Evolutionary conservation across 176 grass and related monocot species (phyloP).

Genomic region (Secale cereale): DNA sequence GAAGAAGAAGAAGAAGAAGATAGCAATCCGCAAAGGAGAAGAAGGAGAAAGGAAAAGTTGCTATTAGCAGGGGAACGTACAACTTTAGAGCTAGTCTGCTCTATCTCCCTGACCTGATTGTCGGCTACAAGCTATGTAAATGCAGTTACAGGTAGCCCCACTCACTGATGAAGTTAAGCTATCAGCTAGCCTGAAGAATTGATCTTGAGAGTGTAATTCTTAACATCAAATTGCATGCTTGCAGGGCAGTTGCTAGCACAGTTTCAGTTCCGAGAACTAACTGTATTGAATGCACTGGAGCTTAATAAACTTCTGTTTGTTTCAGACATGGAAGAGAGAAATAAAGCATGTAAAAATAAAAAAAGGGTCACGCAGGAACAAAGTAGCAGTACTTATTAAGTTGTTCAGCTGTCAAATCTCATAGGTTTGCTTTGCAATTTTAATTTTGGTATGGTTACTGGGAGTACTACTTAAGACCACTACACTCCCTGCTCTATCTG

Average conservation of each 20-base stretch:
- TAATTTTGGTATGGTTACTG: neutral
- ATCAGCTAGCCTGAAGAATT: neutral
- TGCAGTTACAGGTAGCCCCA: neutral
- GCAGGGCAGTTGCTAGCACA: neutral
- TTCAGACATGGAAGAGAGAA: neutral
- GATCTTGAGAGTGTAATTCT: neutral
- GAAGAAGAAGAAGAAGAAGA: neutral
- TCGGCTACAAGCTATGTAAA: neutral
- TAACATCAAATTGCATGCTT: neutral
- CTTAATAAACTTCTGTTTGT: neutral
- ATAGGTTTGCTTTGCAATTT: neutral
- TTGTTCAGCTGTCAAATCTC: conserved; percentile 1
- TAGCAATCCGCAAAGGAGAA: conserved; percentile 21
- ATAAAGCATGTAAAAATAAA: neutral
- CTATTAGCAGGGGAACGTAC: conserved; percentile 14
- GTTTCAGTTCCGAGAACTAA: neutral
- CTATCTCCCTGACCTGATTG: neutral
- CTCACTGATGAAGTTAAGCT: neutral
- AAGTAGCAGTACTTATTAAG: neutral
- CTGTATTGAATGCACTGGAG: neutral
- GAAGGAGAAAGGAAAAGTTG: neutral
- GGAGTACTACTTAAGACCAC: too few species aligned
- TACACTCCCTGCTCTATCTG: neutral
- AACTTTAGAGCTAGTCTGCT: conserved; percentile 11
- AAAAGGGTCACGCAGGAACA: neutral